phyloP scores from a whole-genome alignment of 192 early-diverging fungal species.

The Entomortierella beljakovae region DNA sequence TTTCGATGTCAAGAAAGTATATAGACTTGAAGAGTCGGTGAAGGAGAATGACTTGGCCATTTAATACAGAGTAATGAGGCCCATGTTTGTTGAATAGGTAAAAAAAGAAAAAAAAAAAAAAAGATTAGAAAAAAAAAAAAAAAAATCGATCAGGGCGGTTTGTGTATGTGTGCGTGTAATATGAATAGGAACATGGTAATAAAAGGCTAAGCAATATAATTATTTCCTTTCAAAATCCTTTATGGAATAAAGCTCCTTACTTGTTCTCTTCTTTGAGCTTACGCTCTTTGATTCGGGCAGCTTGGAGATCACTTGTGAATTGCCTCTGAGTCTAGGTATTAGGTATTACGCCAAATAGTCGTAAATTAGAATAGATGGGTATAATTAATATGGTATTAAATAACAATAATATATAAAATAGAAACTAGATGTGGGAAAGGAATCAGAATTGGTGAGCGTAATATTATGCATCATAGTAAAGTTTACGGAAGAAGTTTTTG shows the following conservation, averaged over 20 bases:
- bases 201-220: no score
- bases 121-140: slow-evolving; percentile 3
- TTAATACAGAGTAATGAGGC: no score
- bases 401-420: not conserved
- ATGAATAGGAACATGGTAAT: slow-evolving; percentile 10
- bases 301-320: slow-evolving; percentile 41
- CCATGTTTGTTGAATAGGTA: no score
- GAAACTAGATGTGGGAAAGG: not conserved
- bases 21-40: no score
- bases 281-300: slow-evolving; percentile 48
- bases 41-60: no score
- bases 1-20: no score
- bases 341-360: not conserved
- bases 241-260: slow-evolving; percentile 32
- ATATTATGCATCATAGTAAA: no score
- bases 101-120: not conserved
- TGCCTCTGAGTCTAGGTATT: slow-evolving; percentile 34
- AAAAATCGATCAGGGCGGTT: not conserved
- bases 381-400: not conserved
- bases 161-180: not conserved
- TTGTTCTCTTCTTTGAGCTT: slow-evolving; percentile 58
- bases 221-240: no score
- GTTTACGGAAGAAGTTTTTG: no score
- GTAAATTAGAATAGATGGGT: not conserved
- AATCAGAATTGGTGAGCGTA: no score